Evolutionary conservation across 495 filamentous ascomycete genomes (phyloP), one percentile per base, ranked within the genome.

Genomic region (Annulohypoxylon stygium): DNA sequence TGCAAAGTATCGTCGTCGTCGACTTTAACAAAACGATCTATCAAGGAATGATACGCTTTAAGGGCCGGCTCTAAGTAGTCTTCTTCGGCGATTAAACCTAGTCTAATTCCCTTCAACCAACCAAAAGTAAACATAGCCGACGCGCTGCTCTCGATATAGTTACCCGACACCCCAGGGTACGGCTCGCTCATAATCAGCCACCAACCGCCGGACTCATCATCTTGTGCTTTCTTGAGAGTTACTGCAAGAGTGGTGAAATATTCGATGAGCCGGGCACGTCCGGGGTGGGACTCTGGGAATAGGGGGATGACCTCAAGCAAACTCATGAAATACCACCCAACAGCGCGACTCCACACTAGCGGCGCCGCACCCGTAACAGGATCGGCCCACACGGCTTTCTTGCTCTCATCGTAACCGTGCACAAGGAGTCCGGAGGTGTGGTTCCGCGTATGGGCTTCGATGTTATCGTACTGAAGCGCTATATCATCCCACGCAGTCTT

Each of bases 251-350:
- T 77, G 4, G 73, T 50, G 37, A 86, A 83, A 59, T 85, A 85
- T 0, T 41, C 61, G 9, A 71, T 76, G 11, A 88, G 71, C 36
- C 70, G 77, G 8, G 57, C 61, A 54, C 78, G 76, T 3, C 81
- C 81, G 1, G 77, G 57, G 36, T 83, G 79, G 0, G 50, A 36
- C 25, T 63, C n/a, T 4, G 82, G 82, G 57, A 86, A 84, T 30
- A 83, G 73, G 43, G 88, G 85, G 26, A 90, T 79, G 14, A 86
- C 81, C 60, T 90, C 88, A 1, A 89, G 79, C 0, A 91, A 76
- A 9, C 85, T 85, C 82, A 90, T 87, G 33, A 86, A 75, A 64
- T 89, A 90, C 89, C 88, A 90, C 0, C 88, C 89, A 16, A 89
- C 77, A 0, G 88, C 84, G 14, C 89, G 82, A 61, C 82, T 80